Base-by-base conservation (phyloP, 106 monocot genomes). In the Vanilla planifolia region DNA sequence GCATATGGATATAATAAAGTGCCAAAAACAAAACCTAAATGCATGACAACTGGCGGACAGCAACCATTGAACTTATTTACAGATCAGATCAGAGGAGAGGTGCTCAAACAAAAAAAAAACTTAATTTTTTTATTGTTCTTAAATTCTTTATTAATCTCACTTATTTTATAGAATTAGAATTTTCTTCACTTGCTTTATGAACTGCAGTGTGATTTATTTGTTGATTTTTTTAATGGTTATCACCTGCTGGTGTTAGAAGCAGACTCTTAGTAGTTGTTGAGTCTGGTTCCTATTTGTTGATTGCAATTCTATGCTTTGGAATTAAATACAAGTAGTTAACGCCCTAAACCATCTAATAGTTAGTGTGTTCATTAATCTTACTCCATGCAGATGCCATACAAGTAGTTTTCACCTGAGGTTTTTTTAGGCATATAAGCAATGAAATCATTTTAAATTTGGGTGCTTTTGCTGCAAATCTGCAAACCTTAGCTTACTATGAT, bases 1-100 rank as follows among this genome's bases (percentile, higher is more conserved):
- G 91, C 96, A 47, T 82, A 75, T 85, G 96, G 91, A 19, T 92
- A 79, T 35, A 92, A 98, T 33, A 98, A 92, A 63, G 79, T 98
- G 29, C 74, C 88, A 25, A 88, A 80, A 59, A 79, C 77, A 33
- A 88, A 79, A 71, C 96, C 91, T 36, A 77, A 70, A 40, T 79
- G 71, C 33, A 76, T 74, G 71, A 84, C 91, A 16, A 74, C 55
- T 33, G 91, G 88, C 60, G 72, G 77, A 9, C 70, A 72, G 65
- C 88, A 98, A 23, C 84, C 84, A 39, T 73, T 98, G 58, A 92
- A 92, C 53, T 62, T 62, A 4, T 88, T 92, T 64, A 82, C 96
- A 48, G 81, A 98, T 73, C 70, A 79, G 63, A 75, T 98, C 67
- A 69, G 91, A 70, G 66, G 59, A 55, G 76, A 84, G 96, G 96